These are phyloP conservation scores for Botrytis paeoniae DNA, from an alignment of 2,329 filamentous ascomycete genomes.

Conservation along the genomic window DNA sequence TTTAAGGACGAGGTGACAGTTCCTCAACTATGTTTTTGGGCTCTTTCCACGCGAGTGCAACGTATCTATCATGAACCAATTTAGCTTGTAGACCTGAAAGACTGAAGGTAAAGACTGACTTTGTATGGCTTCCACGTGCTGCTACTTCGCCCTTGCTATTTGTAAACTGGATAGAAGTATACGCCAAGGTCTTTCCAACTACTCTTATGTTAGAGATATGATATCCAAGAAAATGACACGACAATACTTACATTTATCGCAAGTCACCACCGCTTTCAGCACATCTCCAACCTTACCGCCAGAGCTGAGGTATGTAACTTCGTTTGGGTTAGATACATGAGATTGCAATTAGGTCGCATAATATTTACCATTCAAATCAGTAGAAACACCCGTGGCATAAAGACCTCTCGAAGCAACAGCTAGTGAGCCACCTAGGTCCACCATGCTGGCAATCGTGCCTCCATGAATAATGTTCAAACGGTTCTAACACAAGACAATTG, in stretches of 20 bases:
- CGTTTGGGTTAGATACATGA: background rate
- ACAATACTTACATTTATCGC: slow-evolving; percentile 54
- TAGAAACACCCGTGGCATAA: slow-evolving; percentile 62
- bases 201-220: background rate
- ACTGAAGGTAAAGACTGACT: slow-evolving; percentile 43
- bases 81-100: background rate
- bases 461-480: slow-evolving; percentile 74
- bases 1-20: slow-evolving; percentile 31
- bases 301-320: slow-evolving; percentile 61
- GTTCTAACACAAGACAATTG: slow-evolving; percentile 51
- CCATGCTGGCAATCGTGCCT: slow-evolving; percentile 74
- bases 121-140: slow-evolving; percentile 63
- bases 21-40: slow-evolving; percentile 38
- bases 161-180: slow-evolving; percentile 56
- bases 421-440: slow-evolving; percentile 62
- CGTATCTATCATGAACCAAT: slow-evolving; percentile 33
- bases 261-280: slow-evolving; percentile 54
- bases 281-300: slow-evolving; percentile 57
- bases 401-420: slow-evolving; percentile 63
- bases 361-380: slow-evolving; percentile 57
- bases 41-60: slow-evolving; percentile 39
- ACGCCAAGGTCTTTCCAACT: slow-evolving; percentile 65
- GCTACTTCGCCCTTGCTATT: slow-evolving; percentile 58
- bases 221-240: background rate
- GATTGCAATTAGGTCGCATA: background rate